Base-by-base conservation (phyloP, 257 asterid species). In the Striga asiatica region DNA sequence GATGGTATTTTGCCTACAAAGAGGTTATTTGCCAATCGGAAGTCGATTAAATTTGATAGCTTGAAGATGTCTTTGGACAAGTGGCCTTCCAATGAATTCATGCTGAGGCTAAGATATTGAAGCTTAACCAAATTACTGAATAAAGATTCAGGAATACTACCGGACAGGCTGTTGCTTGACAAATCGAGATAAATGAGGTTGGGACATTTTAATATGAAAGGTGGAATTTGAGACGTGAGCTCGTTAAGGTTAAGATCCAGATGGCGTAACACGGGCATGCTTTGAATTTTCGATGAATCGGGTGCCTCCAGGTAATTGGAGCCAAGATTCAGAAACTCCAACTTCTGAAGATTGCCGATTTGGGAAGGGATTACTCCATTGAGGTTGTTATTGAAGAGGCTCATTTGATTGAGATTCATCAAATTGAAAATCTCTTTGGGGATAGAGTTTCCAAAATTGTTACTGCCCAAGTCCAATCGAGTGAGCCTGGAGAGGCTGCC, bases 121-220 rank as follows among this genome's bases (percentile, higher is more conserved):
- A 39, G 20, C 3, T 39, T 39, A 19, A 1, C 13, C 3, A 39
- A 2, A 39, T 10, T 13, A 13, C 20, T 11, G 47, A 39, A 39
- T 1, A 39, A 0, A 14, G 6, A 14, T 13, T 39, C 47, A 2
- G 48, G 48, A 41, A 41, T 41, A 3, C 0, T 3, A 22, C 23
- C 48, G 0, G 48, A 13, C 3, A 85, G 62, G 22, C 41, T 27
- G 70, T 82, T 85, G 1, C 2, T 4, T 2, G 84, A 77, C 66
- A 85, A 65, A 62, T 82, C 82, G 27, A 85, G 84, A 51, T 53
- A 72, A 22, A 72, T 67, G 54, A 85, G 74, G 35, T 76, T 76
- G 23, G 3, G 45, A 61, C 84, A 82, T 12, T 62, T 50, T 23
- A 47, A 17, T 46, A 85, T 54, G 47, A 82, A 85, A 60, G 41